Evolutionary conservation across 768 basidiomycete genomes (phyloP), one percentile per base, ranked within the genome.

Genomic region (Postia placenta): DNA sequence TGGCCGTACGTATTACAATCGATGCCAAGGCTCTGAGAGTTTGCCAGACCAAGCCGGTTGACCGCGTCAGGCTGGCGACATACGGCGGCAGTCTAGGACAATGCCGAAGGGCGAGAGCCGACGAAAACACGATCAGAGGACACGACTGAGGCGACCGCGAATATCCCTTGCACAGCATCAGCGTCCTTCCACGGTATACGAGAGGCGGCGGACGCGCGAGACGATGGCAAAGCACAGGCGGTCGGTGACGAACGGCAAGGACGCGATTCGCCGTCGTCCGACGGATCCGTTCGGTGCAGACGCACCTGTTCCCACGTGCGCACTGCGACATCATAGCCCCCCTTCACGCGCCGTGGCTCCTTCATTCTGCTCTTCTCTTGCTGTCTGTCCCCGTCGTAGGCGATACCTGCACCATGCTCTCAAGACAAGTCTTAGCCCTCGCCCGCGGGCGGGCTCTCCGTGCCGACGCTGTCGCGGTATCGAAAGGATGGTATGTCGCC

Each of bases 381-480:
- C 42, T 22, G 42, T 7, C 42, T 26, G 19, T 14, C 5, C 42
- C 12, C 24, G 22, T 42, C 23, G 42, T 11, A 5, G 24, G 24
- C 42, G 7, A 42, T 19, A 23, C 24, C 23, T 22, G 19, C 42
- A 52, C 39, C 45, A 88, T 88, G 85, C 74, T 87, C 28, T 86
- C 86, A 58, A 79, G 80, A 74, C 83, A 74, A 53, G 74, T 87
- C 52, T 70, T 87, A 50, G 74, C 79, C 50, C 67, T 81, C 48
- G 83, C 85, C 52, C 80, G 81, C 48, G 74, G 78, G 55, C 81
- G 81, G 53, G 73, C 72, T 50, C 62, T 80, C 15, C 69, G 69
- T 56, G 51, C 61, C 36, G 59, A 64, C 51, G 61, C 66, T 49
- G 59, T 69, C 19, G 54, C 64, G 33, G 56, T 76, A 58, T 64